Evolutionary conservation across 2,329 filamentous ascomycete species (phyloP), one percentile per base, ranked within the genome.

Genomic region (Onygena corvina): DNA sequence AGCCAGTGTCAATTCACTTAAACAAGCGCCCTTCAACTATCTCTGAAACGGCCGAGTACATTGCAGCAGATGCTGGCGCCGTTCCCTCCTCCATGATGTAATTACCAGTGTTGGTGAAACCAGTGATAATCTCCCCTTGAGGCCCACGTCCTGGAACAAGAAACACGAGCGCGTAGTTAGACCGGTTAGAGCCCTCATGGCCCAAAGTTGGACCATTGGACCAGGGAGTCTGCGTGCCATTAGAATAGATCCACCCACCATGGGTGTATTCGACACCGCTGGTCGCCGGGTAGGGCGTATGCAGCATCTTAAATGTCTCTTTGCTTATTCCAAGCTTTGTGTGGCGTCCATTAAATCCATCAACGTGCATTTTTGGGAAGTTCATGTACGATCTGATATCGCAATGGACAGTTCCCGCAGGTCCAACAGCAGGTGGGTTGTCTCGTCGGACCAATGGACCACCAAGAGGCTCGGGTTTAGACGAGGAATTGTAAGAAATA

Each of bases 241-340:
- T 27, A n/a, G 30, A 29, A 29, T 33, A 50, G 5, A 40, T 29
- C 50, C 47, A 52, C 5, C 50, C 50, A n/a, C 50, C 50, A 38
- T 44, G 46, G 12, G 50, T 52, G 30, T 51, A 51, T 20, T 34
- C 6, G 0, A 23, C 25, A 11, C 38, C 35, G 23, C 36, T 34
- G 2, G 30, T 16, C 4, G 30, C 21, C 18, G 47, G 42, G 18
- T 46, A 47, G 8, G 29, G 50, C 14, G 50, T 52, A 46, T 50
- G 47, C 20, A 52, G 14, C 31, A 47, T 50, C 16, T 52, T 42
- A 47, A 52, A 44, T 2, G 47, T 50, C 35, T 50, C 40, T 1
- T 27, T 9, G 11, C 40, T 47, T 21, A 50, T 46, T 12, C 23
- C 38, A 23, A 52, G 40, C 11, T 47, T 18, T 11, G 47, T 49